Evolutionary conservation across 2,329 filamentous ascomycete species (phyloP).

Genomic region (Cercospora sesami): DNA sequence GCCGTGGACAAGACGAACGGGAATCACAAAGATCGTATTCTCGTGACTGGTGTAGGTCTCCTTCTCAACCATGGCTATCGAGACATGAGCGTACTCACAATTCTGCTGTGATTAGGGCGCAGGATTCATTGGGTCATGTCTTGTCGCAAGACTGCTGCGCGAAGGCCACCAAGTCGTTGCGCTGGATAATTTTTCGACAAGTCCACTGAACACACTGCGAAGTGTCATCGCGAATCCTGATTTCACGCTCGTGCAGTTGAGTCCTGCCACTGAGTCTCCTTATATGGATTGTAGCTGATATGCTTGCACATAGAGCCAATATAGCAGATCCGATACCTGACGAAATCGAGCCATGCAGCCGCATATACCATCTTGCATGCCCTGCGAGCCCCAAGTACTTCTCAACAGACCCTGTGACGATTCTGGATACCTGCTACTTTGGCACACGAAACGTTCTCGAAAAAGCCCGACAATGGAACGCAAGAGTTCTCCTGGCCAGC

Average conservation of each 20-base stretch:
- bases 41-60: conserved; percentile 1
- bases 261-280: too few species aligned
- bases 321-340: not conserved
- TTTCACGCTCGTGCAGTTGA: conserved; percentile 1
- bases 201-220: not conserved
- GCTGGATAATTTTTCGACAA: not conserved
- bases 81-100: too few species aligned
- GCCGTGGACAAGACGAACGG: not conserved
- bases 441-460: conserved; percentile 1
- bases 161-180: not conserved
- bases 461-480: not conserved
- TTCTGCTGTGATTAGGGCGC: not conserved
- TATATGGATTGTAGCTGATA: not conserved
- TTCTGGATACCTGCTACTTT: not conserved
- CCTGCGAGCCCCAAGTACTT: not conserved
- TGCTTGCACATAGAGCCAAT: not conserved
- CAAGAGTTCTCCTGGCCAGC: not conserved
- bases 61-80: not conserved
- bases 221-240: not conserved
- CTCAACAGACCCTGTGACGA: not conserved
- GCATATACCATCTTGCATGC: conserved; percentile 2
- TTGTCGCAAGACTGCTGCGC: not conserved
- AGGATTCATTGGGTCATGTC: conserved; percentile 5
- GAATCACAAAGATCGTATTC: not conserved
- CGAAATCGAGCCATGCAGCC: not conserved